Base-by-base conservation (phyloP, 2,329 filamentous ascomycete genomes). In the Alternaria ethzedia region DNA sequence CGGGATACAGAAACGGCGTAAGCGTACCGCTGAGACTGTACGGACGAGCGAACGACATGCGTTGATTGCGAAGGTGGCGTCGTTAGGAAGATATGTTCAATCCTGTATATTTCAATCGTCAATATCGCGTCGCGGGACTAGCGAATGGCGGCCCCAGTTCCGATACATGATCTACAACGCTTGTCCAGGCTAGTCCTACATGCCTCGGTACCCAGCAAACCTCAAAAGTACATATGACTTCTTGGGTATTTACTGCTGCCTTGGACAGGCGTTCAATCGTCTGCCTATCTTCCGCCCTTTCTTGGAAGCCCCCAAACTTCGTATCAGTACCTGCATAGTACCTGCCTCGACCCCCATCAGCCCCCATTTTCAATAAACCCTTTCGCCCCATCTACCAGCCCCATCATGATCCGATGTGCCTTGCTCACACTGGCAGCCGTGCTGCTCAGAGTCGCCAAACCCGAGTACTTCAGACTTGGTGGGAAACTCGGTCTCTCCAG, bases 1-100 rank as follows among this genome's bases (percentile, higher is more conserved):
- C 80, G 28, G 83, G 82, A 70, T 83, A 84, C 54, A 84, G 77
- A 65, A 84, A 84, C 26, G 82, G 81, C 32, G 82, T 80, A 62
- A 82, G 71, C 28, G 79, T 82, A 54, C 76, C 75, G 57, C 72
- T 72, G 47, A 78, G 63, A 64, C 67, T 71, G 63, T 64, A 45
- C 54, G 64, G 59, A 68, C 71, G 74, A 69, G 78, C 72, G 63
- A 66, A 58, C 66, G 74, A 68, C 79, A 78, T 79, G 66, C 71
- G 72, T 70, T 57, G 13, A 28, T 20, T 50, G 54, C 50, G 21
- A 47, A 28, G 9, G 55, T 57, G 41, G 58, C 43, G 51, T 59
- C 23, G 59, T 57, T 21, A 44, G 23, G 10, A 32, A 47, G 43
- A 15, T 17, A 43, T n/a, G 23, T 52, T 50, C 44, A 8, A n/a